Conservation (phyloP, 2,329 filamentous ascomycete species). For the Fusarium albidum region DNA sequence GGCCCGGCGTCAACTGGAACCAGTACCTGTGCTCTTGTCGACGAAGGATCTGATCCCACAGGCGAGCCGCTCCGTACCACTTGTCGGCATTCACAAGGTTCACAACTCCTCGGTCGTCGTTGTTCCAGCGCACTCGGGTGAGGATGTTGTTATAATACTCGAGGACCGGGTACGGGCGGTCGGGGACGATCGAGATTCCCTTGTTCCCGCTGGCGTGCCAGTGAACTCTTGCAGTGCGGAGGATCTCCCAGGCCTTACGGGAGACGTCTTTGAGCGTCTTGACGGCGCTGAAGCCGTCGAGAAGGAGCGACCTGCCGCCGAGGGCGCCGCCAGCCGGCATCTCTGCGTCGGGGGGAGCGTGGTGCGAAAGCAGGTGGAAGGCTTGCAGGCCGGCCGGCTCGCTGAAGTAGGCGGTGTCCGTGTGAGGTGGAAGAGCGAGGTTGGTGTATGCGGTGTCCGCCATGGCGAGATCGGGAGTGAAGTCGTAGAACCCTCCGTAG, state of each 20-base stretch:
- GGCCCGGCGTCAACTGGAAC: conserved; percentile 83
- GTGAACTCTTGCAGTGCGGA: conserved; percentile 68
- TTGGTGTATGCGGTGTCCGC: conserved; percentile 95
- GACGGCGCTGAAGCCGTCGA: conserved; percentile 86
- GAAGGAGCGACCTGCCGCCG: conserved; percentile 82
- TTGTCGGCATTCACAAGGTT: conserved; percentile 45
- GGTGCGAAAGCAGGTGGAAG: conserved; percentile 85
- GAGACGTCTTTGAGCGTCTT: conserved; percentile 63
- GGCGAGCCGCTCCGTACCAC: conserved; percentile 85
- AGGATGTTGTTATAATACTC: conserved; percentile 58
- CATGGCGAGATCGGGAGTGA: conserved; percentile 85
- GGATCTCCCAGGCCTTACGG: conserved; percentile 61
- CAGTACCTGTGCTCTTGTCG: conserved; percentile 74
- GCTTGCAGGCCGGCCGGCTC: conserved; percentile 92
- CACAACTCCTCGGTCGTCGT: conserved; percentile 81
- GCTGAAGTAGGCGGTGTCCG: conserved; percentile 95
- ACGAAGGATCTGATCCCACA: conserved; percentile 76
- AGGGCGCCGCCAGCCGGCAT: conserved; percentile 45
- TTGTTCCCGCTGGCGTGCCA: conserved; percentile 92
- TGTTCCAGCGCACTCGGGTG: conserved; percentile 87
- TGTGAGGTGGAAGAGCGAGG: conserved; percentile 82
- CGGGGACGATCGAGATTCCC: conserved; percentile 81
- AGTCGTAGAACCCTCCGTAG: conserved; percentile 84
- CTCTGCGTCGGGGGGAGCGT: conserved; percentile 50
- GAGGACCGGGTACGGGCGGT: conserved; percentile 75